Percentiles rank a stretch among this genome's conserved stretches.
These are phyloP conservation scores for Fusarium sp. DNA, from an alignment of 2,329 filamentous ascomycete species.

Conservation along the genomic window DNA sequence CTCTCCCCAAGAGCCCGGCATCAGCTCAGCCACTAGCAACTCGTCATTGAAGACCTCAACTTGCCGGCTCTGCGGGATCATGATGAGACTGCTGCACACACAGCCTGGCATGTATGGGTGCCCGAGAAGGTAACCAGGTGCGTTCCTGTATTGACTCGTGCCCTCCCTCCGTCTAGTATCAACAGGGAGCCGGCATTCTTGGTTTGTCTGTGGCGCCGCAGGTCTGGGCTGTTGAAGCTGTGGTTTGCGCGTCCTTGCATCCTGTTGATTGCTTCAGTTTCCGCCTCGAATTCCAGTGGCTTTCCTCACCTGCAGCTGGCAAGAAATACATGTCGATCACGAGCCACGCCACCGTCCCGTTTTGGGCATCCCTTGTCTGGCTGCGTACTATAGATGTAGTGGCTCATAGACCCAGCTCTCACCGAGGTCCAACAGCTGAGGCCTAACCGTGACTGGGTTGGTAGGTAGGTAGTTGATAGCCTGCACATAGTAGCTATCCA, in stretches of 20 bases:
- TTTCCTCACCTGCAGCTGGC: constrained; percentile 18
- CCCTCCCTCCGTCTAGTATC: too few species aligned
- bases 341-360: constrained; percentile 33
- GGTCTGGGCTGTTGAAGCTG: constrained; percentile 23
- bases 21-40: constrained; percentile 39
- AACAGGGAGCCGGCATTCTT: constrained; percentile 36
- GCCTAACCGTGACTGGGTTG: not conserved
- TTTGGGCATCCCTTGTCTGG: not conserved
- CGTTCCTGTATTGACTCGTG: not conserved
- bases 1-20: constrained; percentile 31
- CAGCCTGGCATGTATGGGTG: too few species aligned
- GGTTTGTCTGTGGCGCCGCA: constrained; percentile 24
- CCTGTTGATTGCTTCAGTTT: constrained; percentile 37
- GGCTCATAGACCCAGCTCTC: too few species aligned
- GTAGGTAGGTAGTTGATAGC: too few species aligned
- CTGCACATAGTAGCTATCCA: not conserved
- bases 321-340: constrained; percentile 24
- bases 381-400: too few species aligned
- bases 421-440: not conserved
- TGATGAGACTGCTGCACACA: not conserved
- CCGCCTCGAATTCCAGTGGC: constrained; percentile 42
- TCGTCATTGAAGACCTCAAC: constrained; percentile 38
- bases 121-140: too few species aligned
- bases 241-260: constrained; percentile 31
- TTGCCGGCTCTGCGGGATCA: constrained; percentile 14